Conservation (phyloP, 2,329 filamentous ascomycete species). For the Fonsecaea erecta region DNA sequence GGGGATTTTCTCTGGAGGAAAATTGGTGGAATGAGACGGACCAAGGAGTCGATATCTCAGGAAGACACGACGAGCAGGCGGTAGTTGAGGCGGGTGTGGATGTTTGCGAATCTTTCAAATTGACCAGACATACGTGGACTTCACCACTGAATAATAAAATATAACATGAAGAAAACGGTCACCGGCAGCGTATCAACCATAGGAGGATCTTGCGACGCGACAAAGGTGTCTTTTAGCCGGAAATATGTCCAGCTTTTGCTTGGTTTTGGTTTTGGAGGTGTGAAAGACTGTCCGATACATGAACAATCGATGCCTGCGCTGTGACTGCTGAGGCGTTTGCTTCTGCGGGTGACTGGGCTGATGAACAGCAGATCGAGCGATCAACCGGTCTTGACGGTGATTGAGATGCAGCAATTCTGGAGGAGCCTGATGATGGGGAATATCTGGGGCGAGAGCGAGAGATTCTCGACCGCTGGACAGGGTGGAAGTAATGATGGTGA, state of each 20-base stretch:
- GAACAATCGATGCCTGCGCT: conserved; percentile 65
- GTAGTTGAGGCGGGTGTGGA: conserved; percentile 44
- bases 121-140: conserved; percentile 65
- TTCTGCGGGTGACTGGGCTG: conserved; percentile 14
- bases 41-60: conserved; percentile 29
- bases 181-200: conserved; percentile 72
- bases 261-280: conserved; percentile 92
- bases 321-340: conserved; percentile 23
- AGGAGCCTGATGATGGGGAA: conserved; percentile 26
- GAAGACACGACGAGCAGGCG: conserved; percentile 43
- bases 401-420: background rate
- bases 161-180: conserved; percentile 39
- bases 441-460: conserved; percentile 28
- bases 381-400: background rate
- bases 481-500: conserved; percentile 32
- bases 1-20: conserved; percentile 7
- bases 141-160: conserved; percentile 36
- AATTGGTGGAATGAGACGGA: conserved; percentile 14
- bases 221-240: conserved; percentile 93
- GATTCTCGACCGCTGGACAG: conserved; percentile 25
- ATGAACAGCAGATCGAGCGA: conserved; percentile 13
- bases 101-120: conserved; percentile 46
- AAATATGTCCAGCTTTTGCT: conserved; percentile 96
- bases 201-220: conserved; percentile 79
- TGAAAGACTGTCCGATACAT: conserved; percentile 98